phyloP scores from a whole-genome alignment of 75 land plant species.

The Cupressus sempervirens region DNA sequence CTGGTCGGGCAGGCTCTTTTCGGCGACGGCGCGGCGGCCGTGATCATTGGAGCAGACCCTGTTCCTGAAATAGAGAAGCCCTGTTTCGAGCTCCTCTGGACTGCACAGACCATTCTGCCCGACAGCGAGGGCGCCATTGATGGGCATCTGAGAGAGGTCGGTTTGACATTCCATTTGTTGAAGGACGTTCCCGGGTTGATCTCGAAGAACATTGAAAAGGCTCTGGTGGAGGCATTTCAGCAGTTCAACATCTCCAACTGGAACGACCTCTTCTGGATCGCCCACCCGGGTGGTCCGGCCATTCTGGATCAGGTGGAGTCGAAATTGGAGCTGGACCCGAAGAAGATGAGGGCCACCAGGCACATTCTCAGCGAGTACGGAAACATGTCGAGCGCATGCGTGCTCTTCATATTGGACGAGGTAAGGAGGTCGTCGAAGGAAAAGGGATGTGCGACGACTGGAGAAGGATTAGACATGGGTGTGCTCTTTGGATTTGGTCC shows the following conservation, averaged over 20 bases:
- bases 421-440: constrained; percentile 26
- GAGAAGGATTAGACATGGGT: constrained; percentile 46
- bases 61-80: too few relatives aligned
- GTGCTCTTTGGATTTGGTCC: constrained; percentile 50
- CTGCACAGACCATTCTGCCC: too few relatives aligned
- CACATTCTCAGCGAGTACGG: constrained; percentile 41
- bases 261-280: constrained; percentile 56
- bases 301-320: constrained; percentile 46
- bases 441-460: constrained; percentile 29
- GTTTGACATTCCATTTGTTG: constrained; percentile 47
- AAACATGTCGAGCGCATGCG: constrained; percentile 54
- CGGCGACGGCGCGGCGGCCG: too few relatives aligned
- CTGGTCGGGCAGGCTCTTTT: too few relatives aligned
- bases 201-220: too few relatives aligned
- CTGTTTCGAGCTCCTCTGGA: too few relatives aligned
- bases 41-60: too few relatives aligned
- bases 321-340: constrained; percentile 28
- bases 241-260: constrained; percentile 11
- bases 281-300: constrained; percentile 54
- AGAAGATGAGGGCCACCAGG: constrained; percentile 44
- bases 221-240: too few relatives aligned
- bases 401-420: constrained; percentile 43
- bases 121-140: too few relatives aligned
- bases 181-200: constrained; percentile 43
- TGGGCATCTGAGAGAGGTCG: constrained; percentile 40